Evolutionary conservation across 192 early-diverging fungal species (phyloP).

Genomic region (Chytriomyces sp.): DNA sequence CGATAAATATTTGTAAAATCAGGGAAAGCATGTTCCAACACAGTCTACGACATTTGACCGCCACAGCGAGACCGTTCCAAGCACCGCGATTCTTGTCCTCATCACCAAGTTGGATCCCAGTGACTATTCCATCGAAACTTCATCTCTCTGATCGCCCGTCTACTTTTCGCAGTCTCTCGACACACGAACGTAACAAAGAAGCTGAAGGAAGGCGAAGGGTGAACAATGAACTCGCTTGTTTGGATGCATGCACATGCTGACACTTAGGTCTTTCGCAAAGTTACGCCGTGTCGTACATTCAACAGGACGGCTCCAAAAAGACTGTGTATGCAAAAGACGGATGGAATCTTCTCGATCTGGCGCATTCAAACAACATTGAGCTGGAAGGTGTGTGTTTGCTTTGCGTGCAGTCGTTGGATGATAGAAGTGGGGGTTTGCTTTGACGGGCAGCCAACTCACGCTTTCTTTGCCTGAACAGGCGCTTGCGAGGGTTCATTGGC

Average conservation of each 20-base stretch:
- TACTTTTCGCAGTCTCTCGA: neutral
- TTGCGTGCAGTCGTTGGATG: too few species aligned
- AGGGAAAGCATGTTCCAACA: too few species aligned
- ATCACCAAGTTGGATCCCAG: too few species aligned
- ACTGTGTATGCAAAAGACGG: constrained; percentile 80
- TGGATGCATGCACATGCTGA: neutral
- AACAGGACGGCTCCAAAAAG: constrained; percentile 77
- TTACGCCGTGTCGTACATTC: constrained; percentile 81
- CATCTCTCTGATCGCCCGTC: too few species aligned
- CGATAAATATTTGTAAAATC: too few species aligned
- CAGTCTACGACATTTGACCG: too few species aligned
- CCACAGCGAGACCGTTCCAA: too few species aligned
- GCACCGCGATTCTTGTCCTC: too few species aligned
- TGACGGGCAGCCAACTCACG: neutral
- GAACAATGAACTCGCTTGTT: neutral
- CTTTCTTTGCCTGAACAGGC: constrained; percentile 43
- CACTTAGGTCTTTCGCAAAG: neutral
- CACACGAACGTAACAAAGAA: constrained; percentile 21
- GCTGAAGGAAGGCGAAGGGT: constrained; percentile 21
- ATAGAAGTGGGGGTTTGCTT: constrained; percentile 1
- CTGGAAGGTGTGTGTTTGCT: constrained; percentile 72
- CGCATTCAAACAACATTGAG: constrained; percentile 89
- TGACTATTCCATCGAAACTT: too few species aligned
- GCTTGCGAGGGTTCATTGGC: constrained; percentile 96
- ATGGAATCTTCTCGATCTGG: constrained; percentile 89